Base-by-base conservation (phyloP, 2,329 filamentous ascomycete species). In the Lachnellula hyalina region DNA sequence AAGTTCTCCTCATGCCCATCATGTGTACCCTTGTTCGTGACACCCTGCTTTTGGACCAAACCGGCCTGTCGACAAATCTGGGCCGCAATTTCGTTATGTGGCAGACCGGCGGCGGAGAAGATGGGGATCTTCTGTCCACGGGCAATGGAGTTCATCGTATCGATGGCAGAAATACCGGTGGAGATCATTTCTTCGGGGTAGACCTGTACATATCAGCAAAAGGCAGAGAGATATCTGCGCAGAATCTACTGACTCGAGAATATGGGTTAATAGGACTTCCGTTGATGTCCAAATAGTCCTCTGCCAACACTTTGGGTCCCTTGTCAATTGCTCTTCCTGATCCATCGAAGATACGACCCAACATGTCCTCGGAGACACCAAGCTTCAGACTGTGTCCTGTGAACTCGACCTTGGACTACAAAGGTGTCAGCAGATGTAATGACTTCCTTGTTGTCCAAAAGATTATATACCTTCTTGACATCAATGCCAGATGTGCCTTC, bases 101-200 rank as follows among this genome's bases (percentile, higher is more conserved):
- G 95, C 56, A 99, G 84, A 91, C 94, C 94, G 58, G 94, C 86
- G 52, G 94, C 91, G 25, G 94, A 99, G 84, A 99, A 99, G 69
- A 99, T 99, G 66, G 95, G 94, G 63, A 99, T 99, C 82, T 99
- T 99, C 74, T 99, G 94, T 60, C 94, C 94, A 83, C 94, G 91
- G 62, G 95, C 94, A 73, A 97, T 96, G 59, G 88, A 92, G 80
- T 91, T 91, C 93, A 97, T 97, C 59, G 92, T 96, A 72, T 97
- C 93, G 69, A 99, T 97, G 70, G 94, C 92, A 60, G 93, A 97
- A 74, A 99, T 99, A 85, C 94, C 94, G 47, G 94, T 99, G 36
- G 93, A 94, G 69, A 99, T 97, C 93, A 99, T 99, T 77, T 99
- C 95, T 78, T 99, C 94, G 69, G 94, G 94, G 72, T 99, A 99